Conservation (phyloP, 352 stramenopile genomes). For the Hyaloperonospora brassicae region DNA sequence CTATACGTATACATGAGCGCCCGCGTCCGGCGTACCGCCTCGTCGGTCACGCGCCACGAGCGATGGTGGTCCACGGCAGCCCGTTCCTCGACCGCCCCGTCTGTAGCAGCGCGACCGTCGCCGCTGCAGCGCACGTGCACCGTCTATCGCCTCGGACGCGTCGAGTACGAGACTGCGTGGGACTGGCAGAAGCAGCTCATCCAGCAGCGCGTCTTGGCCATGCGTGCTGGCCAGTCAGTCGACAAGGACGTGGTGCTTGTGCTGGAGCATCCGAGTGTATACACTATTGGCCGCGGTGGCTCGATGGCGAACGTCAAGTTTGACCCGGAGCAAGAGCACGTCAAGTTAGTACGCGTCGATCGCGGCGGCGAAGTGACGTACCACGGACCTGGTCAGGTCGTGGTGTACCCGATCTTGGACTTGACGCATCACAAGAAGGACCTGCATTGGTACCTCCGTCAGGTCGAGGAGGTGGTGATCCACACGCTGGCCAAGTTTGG, state of each 20-base stretch:
- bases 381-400: conserved; percentile 96
- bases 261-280: conserved; percentile 90
- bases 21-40: background rate
- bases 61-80: background rate
- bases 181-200: conserved; percentile 85
- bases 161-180: conserved; percentile 83
- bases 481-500: conserved; percentile 81
- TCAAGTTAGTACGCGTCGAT: conserved; percentile 94
- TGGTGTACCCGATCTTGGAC: conserved; percentile 97
- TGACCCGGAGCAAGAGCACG: conserved; percentile 43
- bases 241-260: conserved; percentile 48
- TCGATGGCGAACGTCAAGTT: conserved; percentile 86
- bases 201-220: conserved; percentile 55
- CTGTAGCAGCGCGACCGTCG: background rate
- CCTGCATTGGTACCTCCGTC: conserved; percentile 95
- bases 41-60: conserved; percentile 6
- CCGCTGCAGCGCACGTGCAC: conserved; percentile 42
- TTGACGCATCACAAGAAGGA: conserved; percentile 92
- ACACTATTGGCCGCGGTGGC: conserved; percentile 93
- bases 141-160: conserved; percentile 54
- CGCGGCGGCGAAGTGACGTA: conserved; percentile 98
- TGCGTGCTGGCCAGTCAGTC: conserved; percentile 33
- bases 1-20: background rate
- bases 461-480: conserved; percentile 95
- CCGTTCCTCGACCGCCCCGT: conserved; percentile 10